A percentile compares a stretch with the other conserved stretches of the same genome.
phyloP scores from a whole-genome alignment of 768 basidiomycete species.

The Suillus discolor region DNA sequence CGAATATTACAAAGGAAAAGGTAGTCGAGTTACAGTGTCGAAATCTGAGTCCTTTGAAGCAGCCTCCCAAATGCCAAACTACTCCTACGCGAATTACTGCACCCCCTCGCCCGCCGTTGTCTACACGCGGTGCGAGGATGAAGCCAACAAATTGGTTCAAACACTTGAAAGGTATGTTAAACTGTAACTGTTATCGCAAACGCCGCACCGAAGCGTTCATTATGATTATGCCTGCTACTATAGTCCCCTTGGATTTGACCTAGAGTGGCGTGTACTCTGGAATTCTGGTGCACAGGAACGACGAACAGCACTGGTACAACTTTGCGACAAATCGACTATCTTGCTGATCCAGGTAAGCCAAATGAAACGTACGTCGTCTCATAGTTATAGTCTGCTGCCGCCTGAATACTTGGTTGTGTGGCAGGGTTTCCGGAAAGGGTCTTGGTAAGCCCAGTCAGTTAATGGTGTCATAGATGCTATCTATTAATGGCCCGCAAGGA shows the following conservation, averaged over 20 bases:
- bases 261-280: constrained; percentile 49
- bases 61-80: constrained; percentile 7
- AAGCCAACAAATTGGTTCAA: constrained; percentile 43
- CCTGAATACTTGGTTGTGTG: background rate
- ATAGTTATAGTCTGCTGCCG: background rate
- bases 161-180: constrained; percentile 38
- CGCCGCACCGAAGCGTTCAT: background rate
- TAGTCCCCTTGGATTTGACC: constrained; percentile 53
- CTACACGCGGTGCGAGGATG: constrained; percentile 42
- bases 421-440: constrained; percentile 48
- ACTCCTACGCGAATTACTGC: constrained; percentile 40
- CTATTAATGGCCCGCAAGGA: constrained; percentile 32
- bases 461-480: background rate
- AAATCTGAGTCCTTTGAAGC: constrained; percentile 8
- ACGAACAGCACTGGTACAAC: constrained; percentile 47
- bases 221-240: background rate
- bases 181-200: background rate
- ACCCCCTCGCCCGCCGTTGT: constrained; percentile 34
- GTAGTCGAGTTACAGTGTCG: constrained; percentile 10
- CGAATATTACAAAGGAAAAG: background rate
- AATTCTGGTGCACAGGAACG: constrained; percentile 34
- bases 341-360: constrained; percentile 49
- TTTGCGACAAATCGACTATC: constrained; percentile 45
- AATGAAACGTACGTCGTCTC: constrained; percentile 43
- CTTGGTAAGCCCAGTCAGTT: constrained; percentile 29